Base-by-base conservation (phyloP, 2,329 filamentous ascomycete genomes). In the Waltergamsia citrina region DNA sequence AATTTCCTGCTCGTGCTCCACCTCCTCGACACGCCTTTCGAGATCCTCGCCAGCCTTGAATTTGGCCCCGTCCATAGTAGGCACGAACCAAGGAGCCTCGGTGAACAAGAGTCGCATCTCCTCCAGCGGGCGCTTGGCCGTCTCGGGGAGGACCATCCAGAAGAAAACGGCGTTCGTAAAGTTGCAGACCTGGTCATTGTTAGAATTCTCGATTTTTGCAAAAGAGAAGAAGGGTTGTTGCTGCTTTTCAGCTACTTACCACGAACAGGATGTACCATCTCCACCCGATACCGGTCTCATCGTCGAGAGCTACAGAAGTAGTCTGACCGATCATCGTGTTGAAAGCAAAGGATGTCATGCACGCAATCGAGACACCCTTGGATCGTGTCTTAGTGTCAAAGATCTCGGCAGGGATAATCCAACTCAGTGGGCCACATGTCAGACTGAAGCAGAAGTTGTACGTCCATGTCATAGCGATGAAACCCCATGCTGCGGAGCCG, bases 371-470 rank as follows among this genome's bases (percentile, higher is more conserved):
- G 2, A 87, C 81, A 45, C 81, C 82, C 60, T 85, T 85, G 34
- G 75, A 68, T 25, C 83, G 71, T 1, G 81, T 87, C 40, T 78
- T 73, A 3, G 79, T 87, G 54, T 87, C 82, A 57, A 87, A 87
- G 26, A 85, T 80, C 50, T 85, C 81, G 32, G 81, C 77, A 0
- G 73, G 74, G 39, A 78, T 75, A 43, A 72, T 71, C 69, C 57
- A 70, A 1, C 53, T 57, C 2, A 86, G 57, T 0, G 82, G 81
- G 16, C 82, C 82, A 38, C 78, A 83, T 3, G 79, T 81, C 22
- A 70, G 69, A 4, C 70, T 79, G 65, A 85, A 87, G 27, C 69
- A 79, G 60, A 86, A 81, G 58, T 88, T 87, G 66, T 85, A 88
- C 2, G 84, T 52, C 83, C 83, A 88, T 2, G 82, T 88, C 45